Base-by-base conservation (phyloP, 2,329 filamentous ascomycete species). In the Cytospora leucostoma region DNA sequence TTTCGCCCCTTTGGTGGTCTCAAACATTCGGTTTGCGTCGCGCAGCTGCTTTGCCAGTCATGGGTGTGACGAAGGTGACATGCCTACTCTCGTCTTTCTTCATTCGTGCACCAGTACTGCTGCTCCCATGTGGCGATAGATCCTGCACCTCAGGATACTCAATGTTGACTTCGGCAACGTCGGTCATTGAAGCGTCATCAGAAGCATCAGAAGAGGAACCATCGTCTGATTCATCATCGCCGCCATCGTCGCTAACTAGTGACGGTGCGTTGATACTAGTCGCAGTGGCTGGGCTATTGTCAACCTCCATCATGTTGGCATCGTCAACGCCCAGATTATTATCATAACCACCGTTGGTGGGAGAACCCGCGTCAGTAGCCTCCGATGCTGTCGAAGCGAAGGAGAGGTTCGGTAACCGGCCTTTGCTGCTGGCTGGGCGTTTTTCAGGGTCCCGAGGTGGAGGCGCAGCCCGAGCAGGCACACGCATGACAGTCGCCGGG, bases 191-290 rank as follows among this genome's bases (percentile, higher is more conserved):
- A 64, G 85, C 84, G 62, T 77, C 80, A 56, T 86, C 84, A 62
- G 81, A 84, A 60, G 78, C 78, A 33, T 86, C 86, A 5, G 86
- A 88, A 51, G 82, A 82, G 4, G 85, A 89, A 53, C 81, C 83
- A 64, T 86, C 85, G 62, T 89, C 86, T 1, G 88, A 91, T 61
- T 89, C 88, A 68, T 90, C 89, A 70, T 90, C 91, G 72, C 92
- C 90, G 69, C 89, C 88, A 71, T 92, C 89, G 74, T 93, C 90
- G 75, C 89, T 92, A 71, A 93, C 89, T 56, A 93, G 81, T 69
- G 89, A 92, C 27, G 90, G 90, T 10, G 90, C 89, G 68, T 91
- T 90, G 74, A 92, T 92, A 73, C 88, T 90, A 57, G 88, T 81
- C 52, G 88, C 76, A 0, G 88, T 89, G 69, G 87, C 86, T 6